Conservation (phyloP, 352 stramenopile species). For the Elongisporangium senticosum region DNA sequence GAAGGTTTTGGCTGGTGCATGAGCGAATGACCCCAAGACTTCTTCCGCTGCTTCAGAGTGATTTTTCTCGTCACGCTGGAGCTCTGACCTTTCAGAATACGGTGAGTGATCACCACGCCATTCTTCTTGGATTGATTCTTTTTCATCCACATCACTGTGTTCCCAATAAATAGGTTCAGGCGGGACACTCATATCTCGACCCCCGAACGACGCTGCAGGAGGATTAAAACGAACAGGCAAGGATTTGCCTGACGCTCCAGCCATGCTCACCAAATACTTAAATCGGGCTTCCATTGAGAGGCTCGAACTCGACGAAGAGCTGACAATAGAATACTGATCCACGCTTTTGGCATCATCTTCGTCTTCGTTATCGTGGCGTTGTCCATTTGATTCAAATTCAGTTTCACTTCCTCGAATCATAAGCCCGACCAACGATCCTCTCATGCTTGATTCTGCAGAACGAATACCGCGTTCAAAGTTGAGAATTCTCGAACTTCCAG, state of each 20-base stretch:
- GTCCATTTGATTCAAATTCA: not conserved
- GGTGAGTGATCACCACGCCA: not conserved
- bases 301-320: constrained; percentile 32
- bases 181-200: constrained; percentile 44
- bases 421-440: not conserved
- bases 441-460: not conserved
- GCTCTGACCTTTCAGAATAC: not conserved
- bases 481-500: not conserved
- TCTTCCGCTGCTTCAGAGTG: not conserved
- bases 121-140: not conserved
- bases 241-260: constrained; percentile 24
- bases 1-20: not conserved
- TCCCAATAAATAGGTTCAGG: constrained; percentile 19
- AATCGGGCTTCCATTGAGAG: constrained; percentile 38
- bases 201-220: constrained; percentile 28
- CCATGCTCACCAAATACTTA: constrained; percentile 48
- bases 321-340: not conserved
- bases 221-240: constrained; percentile 44
- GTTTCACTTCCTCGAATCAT: not conserved
- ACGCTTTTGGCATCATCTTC: not conserved
- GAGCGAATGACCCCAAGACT: too few species aligned
- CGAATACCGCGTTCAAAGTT: not conserved
- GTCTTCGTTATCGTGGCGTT: not conserved
- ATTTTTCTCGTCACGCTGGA: not conserved
- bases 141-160: not conserved